Evolutionary conservation across 176 grass and related monocot species (phyloP), one percentile per base, ranked within the genome.

Genomic region (Alopecurus myosuroides): DNA sequence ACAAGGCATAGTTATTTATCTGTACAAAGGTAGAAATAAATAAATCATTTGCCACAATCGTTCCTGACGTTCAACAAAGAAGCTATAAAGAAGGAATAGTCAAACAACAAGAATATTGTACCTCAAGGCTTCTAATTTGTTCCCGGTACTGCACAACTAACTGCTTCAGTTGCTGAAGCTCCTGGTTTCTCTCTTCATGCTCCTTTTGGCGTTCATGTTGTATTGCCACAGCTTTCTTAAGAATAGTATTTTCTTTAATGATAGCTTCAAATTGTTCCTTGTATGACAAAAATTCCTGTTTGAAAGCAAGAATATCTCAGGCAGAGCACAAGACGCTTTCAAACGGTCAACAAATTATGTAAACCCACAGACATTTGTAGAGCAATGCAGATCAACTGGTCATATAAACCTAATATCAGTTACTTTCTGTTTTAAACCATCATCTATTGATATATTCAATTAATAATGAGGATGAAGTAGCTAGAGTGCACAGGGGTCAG

Each of bases 201-300:
- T 94, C 92, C 55, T 92, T 92, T 68, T 92, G 92, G 9, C 86
- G 90, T 11, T 89, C 92, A 79, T 94, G 75, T 72, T 94, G 92
- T 53, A 97, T 94, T n/a, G 90, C 53, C 55, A 94, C 84, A 7
- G 90, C 95, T 82, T 81, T 87, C 82, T 94, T 97, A n/a, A 97
- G 86, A 79, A 94, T 87, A 74, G 34, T 56, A 56, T 94, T 97
- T 65, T 97, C 95, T 37, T 58, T 80, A 9, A 84, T 36, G 5
- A 89, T 29, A 28, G 49, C 64, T 72, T 93, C 89, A 33, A 94
- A 41, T 17, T 94, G 92, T 62, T 94, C 92, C 74, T 91, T 97
- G 19, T 86, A 83, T 73, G 84, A 44, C 34, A 41, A 86, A 82
- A 79, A 86, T 81, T 97, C 89, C 94, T 90, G 79, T 82, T 86